phyloP scores from a whole-genome alignment of 2,329 filamentous ascomycete genomes.

The Talaromyces pinophilus region DNA sequence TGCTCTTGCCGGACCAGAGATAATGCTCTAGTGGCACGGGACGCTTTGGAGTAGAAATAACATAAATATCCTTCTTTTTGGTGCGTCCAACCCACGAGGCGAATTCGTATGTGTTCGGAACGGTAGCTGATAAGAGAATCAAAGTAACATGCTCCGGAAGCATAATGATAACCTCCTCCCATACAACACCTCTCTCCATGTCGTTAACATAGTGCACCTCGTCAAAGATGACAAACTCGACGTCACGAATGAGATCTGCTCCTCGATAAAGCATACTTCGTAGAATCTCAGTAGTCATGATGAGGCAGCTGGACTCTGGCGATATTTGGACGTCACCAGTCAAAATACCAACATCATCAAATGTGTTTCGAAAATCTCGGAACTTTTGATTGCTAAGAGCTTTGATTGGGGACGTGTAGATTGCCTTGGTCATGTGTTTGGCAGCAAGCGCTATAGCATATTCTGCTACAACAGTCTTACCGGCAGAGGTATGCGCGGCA shows the following conservation, averaged over 20 bases:
- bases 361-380: conserved; percentile 83
- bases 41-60: conserved; percentile 94
- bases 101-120: conserved; percentile 96
- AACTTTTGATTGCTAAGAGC: conserved; percentile 99
- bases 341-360: conserved; percentile 94
- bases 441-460: conserved; percentile 94
- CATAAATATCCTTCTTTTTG: conserved; percentile 98
- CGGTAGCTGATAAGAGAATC: conserved; percentile 91
- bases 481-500: conserved; percentile 93
- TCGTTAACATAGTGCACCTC: conserved; percentile 99
- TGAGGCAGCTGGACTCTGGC: conserved; percentile 93
- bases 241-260: conserved; percentile 91
- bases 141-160: conserved; percentile 94
- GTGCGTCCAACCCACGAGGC: conserved; percentile 97
- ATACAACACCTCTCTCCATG: conserved; percentile 90
- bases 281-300: conserved; percentile 98
- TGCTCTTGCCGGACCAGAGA: conserved; percentile 89
- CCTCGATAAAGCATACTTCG: conserved; percentile 97
- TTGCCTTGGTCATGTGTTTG: conserved; percentile 99
- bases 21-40: conserved; percentile 95
- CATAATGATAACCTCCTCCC: conserved; percentile 99
- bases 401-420: conserved; percentile 98
- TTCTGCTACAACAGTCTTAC: conserved; percentile 96
- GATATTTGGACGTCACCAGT: conserved; percentile 98
- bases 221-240: conserved; percentile 98